Conservation (phyloP, 495 filamentous ascomycete genomes). For the Talaromyces stipitatus region DNA sequence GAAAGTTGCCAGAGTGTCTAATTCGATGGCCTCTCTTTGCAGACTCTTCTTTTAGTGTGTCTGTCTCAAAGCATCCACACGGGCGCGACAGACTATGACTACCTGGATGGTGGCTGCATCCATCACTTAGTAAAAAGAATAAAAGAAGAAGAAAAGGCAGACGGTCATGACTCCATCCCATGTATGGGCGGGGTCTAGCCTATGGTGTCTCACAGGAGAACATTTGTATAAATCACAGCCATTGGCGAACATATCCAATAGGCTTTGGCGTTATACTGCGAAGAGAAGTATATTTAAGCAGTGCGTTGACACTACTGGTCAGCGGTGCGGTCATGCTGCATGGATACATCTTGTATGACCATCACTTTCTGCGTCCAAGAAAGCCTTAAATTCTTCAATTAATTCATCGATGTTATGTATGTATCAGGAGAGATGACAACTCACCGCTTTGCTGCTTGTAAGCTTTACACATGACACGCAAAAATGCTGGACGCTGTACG, state of each 20-base stretch:
- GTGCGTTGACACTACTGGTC: not conserved
- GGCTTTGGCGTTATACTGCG: not conserved
- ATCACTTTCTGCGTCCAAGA: too few relatives aligned
- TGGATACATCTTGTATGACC: not conserved
- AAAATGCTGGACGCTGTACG: not conserved
- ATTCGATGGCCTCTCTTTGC: not conserved
- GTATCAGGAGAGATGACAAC: not conserved
- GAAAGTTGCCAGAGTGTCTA: not conserved
- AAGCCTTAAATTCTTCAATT: not conserved
- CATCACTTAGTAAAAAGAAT: not conserved
- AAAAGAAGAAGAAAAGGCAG: not conserved
- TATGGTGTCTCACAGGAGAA: not conserved
- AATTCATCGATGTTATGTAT: not conserved
- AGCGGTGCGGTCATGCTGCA: not conserved
- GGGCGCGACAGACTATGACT: not conserved
- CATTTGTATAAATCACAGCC: not conserved
- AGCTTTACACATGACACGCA: not conserved
- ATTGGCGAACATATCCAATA: not conserved
- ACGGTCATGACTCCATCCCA: not conserved
- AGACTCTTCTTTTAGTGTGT: too few relatives aligned
- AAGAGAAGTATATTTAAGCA: not conserved
- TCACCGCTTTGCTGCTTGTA: not conserved
- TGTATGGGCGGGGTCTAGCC: not conserved
- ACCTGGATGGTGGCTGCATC: not conserved
- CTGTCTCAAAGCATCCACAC: too few relatives aligned